Evolutionary conservation across 192 early-diverging fungal species (phyloP).

Genomic region (Chytriomyces sp.): DNA sequence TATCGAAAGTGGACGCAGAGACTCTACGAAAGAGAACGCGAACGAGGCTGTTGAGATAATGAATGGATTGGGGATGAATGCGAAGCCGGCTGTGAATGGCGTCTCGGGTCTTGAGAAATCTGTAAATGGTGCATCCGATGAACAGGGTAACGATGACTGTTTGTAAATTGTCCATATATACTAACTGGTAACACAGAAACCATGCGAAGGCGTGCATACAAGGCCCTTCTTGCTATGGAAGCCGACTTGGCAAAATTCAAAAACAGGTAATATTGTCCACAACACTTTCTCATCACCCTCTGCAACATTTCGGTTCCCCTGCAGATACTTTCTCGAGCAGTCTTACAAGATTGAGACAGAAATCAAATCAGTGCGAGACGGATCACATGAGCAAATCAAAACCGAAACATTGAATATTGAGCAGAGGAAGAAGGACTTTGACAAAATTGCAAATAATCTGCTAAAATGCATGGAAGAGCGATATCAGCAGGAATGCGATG

Average conservation of each 20-base stretch:
- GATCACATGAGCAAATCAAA: constrained; percentile 12
- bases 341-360: constrained; percentile 21
- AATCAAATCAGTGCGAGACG: constrained; percentile 20
- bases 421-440: constrained; percentile 13
- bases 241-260: constrained; percentile 19
- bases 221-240: constrained; percentile 10
- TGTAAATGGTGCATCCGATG: not conserved
- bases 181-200: constrained; percentile 48
- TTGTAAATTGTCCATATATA: not conserved
- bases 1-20: not conserved
- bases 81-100: not conserved
- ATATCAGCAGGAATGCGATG: constrained; percentile 10
- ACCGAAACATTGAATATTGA: constrained; percentile 13
- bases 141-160: not conserved
- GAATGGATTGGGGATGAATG: not conserved
- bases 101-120: not conserved
- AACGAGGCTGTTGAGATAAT: not conserved
- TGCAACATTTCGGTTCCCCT: not conserved
- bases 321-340: constrained; percentile 25
- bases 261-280: constrained; percentile 4
- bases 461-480: constrained; percentile 1
- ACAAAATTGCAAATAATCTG: constrained; percentile 2
- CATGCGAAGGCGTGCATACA: constrained; percentile 8
- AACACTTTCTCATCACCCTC: not conserved
- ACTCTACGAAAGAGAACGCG: not conserved